Conservation (phyloP, 306 rosid genomes). For the Ziziphus jujuba region DNA sequence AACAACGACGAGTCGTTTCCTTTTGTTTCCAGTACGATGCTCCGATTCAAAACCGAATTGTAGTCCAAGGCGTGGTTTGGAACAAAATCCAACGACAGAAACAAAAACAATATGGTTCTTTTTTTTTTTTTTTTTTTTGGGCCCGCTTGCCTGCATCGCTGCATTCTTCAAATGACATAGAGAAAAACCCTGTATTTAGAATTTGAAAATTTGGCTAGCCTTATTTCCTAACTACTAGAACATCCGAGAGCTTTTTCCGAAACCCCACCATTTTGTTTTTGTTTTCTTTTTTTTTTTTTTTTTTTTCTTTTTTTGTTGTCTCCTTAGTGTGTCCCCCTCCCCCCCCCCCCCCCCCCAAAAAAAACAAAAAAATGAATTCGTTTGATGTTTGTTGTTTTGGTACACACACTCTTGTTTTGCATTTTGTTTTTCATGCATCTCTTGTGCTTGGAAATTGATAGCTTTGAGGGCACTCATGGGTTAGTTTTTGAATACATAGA, state of each 20-base stretch:
- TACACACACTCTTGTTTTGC: background rate
- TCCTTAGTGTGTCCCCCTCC: no score
- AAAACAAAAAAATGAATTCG: no score
- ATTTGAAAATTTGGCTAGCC: background rate
- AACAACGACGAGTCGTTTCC: constrained; percentile 31
- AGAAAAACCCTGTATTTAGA: background rate
- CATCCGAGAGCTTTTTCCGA: background rate
- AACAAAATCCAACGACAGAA: constrained; percentile 34
- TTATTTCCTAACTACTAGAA: background rate
- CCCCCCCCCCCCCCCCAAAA: no score
- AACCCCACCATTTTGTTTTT: background rate
- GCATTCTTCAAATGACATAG: background rate
- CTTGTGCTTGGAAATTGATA: background rate
- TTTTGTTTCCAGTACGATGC: constrained; percentile 41
- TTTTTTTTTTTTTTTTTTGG: no score
- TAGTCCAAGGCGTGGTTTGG: constrained; percentile 66
- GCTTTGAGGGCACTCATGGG: background rate
- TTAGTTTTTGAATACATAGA: constrained; percentile 23
- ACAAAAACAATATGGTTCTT: background rate
- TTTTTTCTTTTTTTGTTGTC: no score
- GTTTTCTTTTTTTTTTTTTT: background rate
- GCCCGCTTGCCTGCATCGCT: background rate
- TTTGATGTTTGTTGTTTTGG: background rate
- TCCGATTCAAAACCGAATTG: constrained; percentile 54
- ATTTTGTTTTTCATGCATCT: background rate